Evolutionary conservation across 1,284 basidiomycete species (phyloP).

Genomic region (Mycena sp.): DNA sequence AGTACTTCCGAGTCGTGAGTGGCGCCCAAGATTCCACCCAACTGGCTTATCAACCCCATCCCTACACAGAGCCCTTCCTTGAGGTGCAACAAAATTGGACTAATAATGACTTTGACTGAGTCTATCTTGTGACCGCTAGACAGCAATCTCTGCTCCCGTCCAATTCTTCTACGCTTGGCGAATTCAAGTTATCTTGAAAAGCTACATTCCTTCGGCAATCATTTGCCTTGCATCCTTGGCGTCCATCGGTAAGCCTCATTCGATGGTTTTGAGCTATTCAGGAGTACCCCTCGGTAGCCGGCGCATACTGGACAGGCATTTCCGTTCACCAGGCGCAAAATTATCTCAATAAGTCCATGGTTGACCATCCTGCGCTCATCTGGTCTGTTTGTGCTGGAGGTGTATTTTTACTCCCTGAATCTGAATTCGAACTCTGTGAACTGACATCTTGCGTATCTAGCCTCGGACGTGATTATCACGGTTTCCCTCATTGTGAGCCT

Average conservation of each 20-base stretch:
- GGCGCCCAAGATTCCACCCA: not conserved
- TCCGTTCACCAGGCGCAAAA: not conserved
- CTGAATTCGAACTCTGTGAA: not conserved
- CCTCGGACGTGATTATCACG: not conserved
- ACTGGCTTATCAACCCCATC: not conserved
- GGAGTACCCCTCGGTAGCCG: not conserved
- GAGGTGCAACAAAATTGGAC: constrained; percentile 31
- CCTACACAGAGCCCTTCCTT: constrained; percentile 34
- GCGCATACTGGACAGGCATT: not conserved
- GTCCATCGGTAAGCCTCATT: constrained; percentile 4
- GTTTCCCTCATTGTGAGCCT: not conserved
- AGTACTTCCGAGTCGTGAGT: constrained; percentile 38
- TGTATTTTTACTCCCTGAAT: not conserved
- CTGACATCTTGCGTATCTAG: not conserved
- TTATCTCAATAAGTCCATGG: not conserved
- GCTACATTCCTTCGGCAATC: not conserved
- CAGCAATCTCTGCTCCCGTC: constrained; percentile 36
- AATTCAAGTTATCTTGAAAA: constrained; percentile 23
- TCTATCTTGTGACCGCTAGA: constrained; percentile 29
- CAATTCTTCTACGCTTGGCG: constrained; percentile 39
- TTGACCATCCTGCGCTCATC: not conserved
- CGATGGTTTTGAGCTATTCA: not conserved
- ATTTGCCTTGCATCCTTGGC: constrained; percentile 10
- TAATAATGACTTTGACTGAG: not conserved
- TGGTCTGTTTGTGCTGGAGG: constrained; percentile 2